Base-by-base conservation (phyloP, 345 rosid genomes). In the Populus deltoides region DNA sequence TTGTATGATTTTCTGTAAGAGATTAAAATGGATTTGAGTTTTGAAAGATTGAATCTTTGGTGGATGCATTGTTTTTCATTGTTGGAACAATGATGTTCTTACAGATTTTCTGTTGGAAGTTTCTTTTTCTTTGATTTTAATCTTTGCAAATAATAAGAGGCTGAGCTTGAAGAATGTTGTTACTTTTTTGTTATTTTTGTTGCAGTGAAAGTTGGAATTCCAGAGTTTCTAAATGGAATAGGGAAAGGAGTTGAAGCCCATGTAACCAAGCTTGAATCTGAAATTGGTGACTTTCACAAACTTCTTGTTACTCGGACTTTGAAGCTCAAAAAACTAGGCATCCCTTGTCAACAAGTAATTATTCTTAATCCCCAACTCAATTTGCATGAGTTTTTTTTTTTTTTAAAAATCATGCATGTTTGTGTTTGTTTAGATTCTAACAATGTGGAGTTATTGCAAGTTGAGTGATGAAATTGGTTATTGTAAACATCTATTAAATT, bases 291-390 rank as follows among this genome's bases (percentile, higher is more conserved):
- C 85, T 80, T 93, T 68, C 82, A 90, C 9, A 91, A 88, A 71
- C 86, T 96, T 79, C 94, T 96, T 0, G 89, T 89, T 49, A 87
- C 94, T 12, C 91, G 97, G 74, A 93, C 98, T 0, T 90, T 92
- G 74, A 90, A 82, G 87, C 97, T 96, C 80, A 96, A 93, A 87
- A 96, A 90, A 80, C 82, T 88, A 18, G 97, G 97, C 78, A 90
- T 96, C 77, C 97, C 97, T 65, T 93, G 99, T 87, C 92, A 93
- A 83, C 99, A 92, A 75, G 98, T 96, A 86, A 89, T 68, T 81
- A 47, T 77, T 81, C 71, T 61, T 68, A 11, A 43, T 55, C 20
- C 68, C 24, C 4, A 53, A 6, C 25, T 7, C 12, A 1, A n/a
- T 22, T 66, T 33, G 9, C 22, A 15, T 39, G 7, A 8, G 10